Base-by-base conservation (phyloP, 768 basidiomycete species). In the Postia placenta region DNA sequence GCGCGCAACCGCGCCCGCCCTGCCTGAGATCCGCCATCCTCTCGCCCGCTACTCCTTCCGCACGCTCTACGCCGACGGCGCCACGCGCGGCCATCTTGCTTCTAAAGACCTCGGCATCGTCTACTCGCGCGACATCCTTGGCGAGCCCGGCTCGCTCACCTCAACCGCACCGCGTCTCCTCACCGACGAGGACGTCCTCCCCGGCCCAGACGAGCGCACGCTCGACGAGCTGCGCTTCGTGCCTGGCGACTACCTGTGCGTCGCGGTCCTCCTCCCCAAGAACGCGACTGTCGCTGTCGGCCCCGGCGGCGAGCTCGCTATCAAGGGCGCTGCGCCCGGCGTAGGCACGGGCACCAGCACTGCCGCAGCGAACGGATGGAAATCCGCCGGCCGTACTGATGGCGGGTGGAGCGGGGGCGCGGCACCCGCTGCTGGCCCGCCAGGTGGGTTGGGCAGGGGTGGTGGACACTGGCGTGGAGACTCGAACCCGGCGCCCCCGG, bases 101-200 rank as follows among this genome's bases (percentile, higher is more conserved):
- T 77, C 80, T 62, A 90, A 90, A 67, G 89, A 92, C 37, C 78
- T 92, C 37, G 89, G 89, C 23, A 76, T 77, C 58, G 83, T 92
- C 33, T 86, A 87, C 65, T 87, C 87, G 38, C 82, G 88, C 53
- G 90, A 91, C 66, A 85, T 91, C 54, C 77, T 89, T 2, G 87
- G 87, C 42, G 88, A 89, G 63, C 83, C 85, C 3, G 87, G 87
- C 27, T 65, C 81, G 1, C 63, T 85, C 19, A 71, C 74, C 35
- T 64, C 63, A 12, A 69, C 79, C 5, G 85, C 85, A 0, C 74
- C 82, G 0, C 75, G 83, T 2, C 72, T 89, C 2, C 65, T 81
- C 19, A 76, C 80, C 39, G 83, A 83, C 51, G 49, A 56, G 0
- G 74, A 74, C 41, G 22, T 45, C 24, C 57, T 43, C 17, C 27